phyloP scores from a whole-genome alignment of 2,329 filamentous ascomycete species.

The Colletotrichum trifolii region DNA sequence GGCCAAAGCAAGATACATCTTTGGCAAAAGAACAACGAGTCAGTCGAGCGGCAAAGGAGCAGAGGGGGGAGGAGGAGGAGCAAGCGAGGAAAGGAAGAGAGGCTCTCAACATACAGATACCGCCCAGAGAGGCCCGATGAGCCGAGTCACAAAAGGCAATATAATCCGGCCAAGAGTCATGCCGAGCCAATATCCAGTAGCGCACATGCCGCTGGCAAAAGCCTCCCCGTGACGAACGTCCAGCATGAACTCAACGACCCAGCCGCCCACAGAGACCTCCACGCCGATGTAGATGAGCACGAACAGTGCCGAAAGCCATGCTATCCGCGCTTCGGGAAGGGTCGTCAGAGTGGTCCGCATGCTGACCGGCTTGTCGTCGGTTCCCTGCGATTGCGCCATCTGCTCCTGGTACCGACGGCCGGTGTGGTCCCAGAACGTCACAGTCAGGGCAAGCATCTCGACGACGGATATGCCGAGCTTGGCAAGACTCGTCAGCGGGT shows the following conservation, averaged over 20 bases:
- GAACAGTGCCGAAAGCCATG: constrained; percentile 79
- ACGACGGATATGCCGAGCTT: constrained; percentile 62
- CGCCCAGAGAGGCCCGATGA: constrained; percentile 49
- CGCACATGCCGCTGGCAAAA: constrained; percentile 79
- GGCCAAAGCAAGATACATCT: constrained; percentile 71
- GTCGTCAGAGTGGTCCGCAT: constrained; percentile 8
- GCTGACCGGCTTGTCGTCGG: constrained; percentile 13
- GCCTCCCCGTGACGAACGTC: constrained; percentile 73
- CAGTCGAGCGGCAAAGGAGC: no score
- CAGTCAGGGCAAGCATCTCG: constrained; percentile 62
- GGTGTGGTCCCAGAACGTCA: constrained; percentile 72
- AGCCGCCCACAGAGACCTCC: constrained; percentile 79
- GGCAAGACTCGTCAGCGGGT: not conserved
- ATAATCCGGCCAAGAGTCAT: constrained; percentile 79
- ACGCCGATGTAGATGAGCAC: constrained; percentile 82
- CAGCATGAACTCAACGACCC: constrained; percentile 90
- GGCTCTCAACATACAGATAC: not conserved
- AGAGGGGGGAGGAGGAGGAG: no score
- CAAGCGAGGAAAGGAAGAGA: no score
- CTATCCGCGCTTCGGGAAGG: constrained; percentile 42
- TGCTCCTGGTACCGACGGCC: constrained; percentile 64
- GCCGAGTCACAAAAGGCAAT: constrained; percentile 80
- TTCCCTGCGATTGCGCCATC: constrained; percentile 17
- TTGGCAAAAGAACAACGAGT: no score
- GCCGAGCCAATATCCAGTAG: constrained; percentile 86